Evolutionary conservation across 257 asterid genomes (phyloP).

Genomic region (Solanum piurae): DNA sequence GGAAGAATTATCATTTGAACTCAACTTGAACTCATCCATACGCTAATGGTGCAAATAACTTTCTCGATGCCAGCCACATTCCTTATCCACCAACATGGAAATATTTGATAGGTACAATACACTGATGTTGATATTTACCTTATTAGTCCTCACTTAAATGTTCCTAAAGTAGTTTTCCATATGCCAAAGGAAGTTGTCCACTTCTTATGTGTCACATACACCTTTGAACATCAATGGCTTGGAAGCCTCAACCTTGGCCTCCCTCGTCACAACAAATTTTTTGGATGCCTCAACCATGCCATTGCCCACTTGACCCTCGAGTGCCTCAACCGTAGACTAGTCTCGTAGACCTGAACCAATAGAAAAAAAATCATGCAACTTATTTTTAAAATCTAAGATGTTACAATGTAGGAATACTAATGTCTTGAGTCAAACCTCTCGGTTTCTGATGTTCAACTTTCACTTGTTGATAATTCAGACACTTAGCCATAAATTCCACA

Average conservation of each 20-base stretch:
- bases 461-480: no score
- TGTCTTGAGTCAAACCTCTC: no score
- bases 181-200: background rate
- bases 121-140: no score
- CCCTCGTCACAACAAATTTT: background rate
- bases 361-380: no score
- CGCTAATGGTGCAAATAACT: background rate
- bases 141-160: background rate
- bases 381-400: no score
- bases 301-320: background rate
- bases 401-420: no score
- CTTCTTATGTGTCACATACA: background rate
- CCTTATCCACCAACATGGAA: background rate
- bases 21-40: background rate
- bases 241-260: background rate
- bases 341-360: no score
- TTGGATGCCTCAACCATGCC: background rate
- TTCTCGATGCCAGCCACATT: background rate
- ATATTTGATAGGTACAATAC: no score
- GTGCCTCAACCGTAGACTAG: background rate
- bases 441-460: no score
- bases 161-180: background rate
- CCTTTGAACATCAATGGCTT: background rate
- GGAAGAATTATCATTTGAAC: background rate
- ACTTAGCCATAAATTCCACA: no score